phyloP scores from a whole-genome alignment of 2,329 filamentous ascomycete species.

The Graphilbum sp. region DNA sequence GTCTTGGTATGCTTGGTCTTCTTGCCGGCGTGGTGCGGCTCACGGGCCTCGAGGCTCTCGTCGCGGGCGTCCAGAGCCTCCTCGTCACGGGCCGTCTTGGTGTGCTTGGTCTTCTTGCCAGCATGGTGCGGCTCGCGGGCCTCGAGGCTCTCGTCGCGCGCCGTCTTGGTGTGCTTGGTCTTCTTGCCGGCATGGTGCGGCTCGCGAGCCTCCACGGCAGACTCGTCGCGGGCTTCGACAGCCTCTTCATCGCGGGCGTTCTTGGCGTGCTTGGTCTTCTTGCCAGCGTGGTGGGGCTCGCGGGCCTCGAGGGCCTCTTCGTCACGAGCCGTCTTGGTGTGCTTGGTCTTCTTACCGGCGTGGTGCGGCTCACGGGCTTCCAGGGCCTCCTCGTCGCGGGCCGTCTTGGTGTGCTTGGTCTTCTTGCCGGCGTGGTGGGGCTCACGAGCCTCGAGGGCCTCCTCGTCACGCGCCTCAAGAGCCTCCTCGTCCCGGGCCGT shows the following conservation, averaged over 20 bases:
- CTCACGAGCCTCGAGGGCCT: slow-evolving; percentile 2
- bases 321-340: neutral
- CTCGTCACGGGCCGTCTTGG: no score
- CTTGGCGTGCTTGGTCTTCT: slow-evolving; percentile 9
- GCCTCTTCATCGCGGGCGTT: slow-evolving; percentile 6
- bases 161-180: slow-evolving; percentile 6
- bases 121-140: slow-evolving; percentile 9
- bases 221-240: slow-evolving; percentile 2
- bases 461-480: slow-evolving; percentile 2
- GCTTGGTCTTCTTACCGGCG: slow-evolving; percentile 10
- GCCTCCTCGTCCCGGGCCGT: slow-evolving; percentile 3
- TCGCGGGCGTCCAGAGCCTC: slow-evolving; percentile 1
- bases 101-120: slow-evolving; percentile 9
- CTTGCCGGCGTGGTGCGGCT: no score
- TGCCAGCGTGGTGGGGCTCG: slow-evolving; percentile 10
- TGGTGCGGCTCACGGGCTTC: slow-evolving; percentile 9
- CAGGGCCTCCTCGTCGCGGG: neutral
- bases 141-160: slow-evolving; percentile 2
- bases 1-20: no score
- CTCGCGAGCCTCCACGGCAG: slow-evolving; percentile 9
- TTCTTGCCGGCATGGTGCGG: slow-evolving; percentile 13
- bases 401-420: neutral
- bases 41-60: no score
- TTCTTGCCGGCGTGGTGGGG: slow-evolving; percentile 3
- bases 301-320: slow-evolving; percentile 3